These are phyloP conservation scores for Pleurozium schreberi DNA, from an alignment of 225 moss, liverwort and hornwort genomes.

Conservation along the genomic window DNA sequence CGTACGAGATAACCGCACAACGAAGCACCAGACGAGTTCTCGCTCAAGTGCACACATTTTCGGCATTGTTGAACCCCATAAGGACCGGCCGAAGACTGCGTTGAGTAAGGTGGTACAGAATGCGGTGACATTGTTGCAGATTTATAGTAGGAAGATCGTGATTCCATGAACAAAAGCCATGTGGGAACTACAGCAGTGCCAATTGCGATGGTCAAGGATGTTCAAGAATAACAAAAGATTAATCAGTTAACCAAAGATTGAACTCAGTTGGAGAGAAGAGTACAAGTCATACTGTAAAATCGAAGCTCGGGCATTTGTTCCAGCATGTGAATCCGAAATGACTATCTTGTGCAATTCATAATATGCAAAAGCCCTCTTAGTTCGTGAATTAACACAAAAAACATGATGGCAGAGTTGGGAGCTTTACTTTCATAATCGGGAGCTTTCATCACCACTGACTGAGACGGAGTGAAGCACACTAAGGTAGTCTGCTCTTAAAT, in stretches of 20 bases:
- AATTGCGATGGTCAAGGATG: neutral
- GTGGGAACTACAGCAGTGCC: neutral
- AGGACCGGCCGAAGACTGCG: neutral
- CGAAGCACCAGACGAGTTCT: neutral
- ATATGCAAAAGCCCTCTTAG: neutral
- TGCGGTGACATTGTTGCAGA: neutral
- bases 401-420: neutral
- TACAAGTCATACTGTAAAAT: neutral
- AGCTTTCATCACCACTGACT: neutral
- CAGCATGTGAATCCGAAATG: neutral
- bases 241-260: no score
- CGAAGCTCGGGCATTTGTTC: neutral
- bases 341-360: neutral
- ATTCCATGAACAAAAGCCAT: neutral
- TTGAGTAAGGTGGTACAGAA: neutral
- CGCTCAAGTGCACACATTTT: neutral
- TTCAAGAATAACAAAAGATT: neutral
- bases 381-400: neutral
- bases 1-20: neutral
- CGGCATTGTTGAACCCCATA: neutral
- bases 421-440: neutral
- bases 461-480: neutral
- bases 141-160: no score
- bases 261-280: neutral
- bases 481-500: no score